These are phyloP conservation scores for Glebionis coronaria DNA, from an alignment of 129 eudicot genomes.

Conservation along the genomic window DNA sequence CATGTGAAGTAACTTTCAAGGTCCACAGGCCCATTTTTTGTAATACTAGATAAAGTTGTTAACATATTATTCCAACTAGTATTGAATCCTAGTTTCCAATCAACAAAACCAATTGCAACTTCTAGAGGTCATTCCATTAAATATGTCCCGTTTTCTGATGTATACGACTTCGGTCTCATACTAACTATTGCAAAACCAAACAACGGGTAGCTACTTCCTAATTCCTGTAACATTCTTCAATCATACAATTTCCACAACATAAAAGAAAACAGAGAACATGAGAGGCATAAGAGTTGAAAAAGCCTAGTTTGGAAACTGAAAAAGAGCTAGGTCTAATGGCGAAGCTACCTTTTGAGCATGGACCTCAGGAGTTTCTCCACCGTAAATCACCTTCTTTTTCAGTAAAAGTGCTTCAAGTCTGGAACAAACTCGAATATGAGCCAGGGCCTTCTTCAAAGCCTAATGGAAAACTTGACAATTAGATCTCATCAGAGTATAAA, in stretches of 20 bases:
- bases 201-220: not conserved
- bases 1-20: not conserved
- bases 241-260: not conserved
- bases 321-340: not conserved
- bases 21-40: no score
- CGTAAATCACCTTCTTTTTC: conserved; percentile 61
- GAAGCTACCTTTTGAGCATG: conserved; percentile 85
- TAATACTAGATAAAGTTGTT: no score
- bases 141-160: no score
- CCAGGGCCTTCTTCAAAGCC: conserved; percentile 85
- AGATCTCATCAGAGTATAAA: conserved; percentile 27
- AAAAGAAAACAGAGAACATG: not conserved
- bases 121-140: no score
- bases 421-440: conserved; percentile 80
- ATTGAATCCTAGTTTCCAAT: no score
- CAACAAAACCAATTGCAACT: no score
- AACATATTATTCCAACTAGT: no score
- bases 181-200: no score
- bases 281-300: not conserved
- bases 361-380: conserved; percentile 85
- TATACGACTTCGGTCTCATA: no score
- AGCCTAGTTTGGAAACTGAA: not conserved
- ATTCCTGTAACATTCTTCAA: not conserved
- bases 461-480: conserved; percentile 35
- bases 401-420: conserved; percentile 77